A percentile compares a stretch with the other conserved stretches of the same genome.
Evolutionary conservation across 2,329 filamentous ascomycete species (phyloP).

Genomic region (Metarhizium brunneum): DNA sequence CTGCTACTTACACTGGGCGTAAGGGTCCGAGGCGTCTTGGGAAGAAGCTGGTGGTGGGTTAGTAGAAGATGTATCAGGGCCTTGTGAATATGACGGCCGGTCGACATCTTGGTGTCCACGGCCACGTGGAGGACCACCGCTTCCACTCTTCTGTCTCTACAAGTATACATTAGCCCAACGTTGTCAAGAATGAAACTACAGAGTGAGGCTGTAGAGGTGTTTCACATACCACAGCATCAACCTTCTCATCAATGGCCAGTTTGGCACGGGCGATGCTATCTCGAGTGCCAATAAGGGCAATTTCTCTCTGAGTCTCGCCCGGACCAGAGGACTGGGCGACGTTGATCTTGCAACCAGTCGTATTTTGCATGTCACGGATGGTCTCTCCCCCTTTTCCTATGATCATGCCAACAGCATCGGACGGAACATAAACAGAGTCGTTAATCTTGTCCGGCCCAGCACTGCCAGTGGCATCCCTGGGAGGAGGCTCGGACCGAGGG

Average conservation of each 20-base stretch:
- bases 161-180: background rate
- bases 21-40: slow-evolving; percentile 53
- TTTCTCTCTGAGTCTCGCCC: slow-evolving; percentile 73
- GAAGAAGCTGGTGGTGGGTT: slow-evolving; percentile 34
- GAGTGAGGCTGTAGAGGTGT: background rate
- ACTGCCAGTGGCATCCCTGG: slow-evolving; percentile 24
- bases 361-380: slow-evolving; percentile 86
- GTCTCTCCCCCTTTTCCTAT: slow-evolving; percentile 92
- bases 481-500: slow-evolving; percentile 21
- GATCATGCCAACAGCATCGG: slow-evolving; percentile 91
- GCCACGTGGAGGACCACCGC: slow-evolving; percentile 31
- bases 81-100: slow-evolving; percentile 42
- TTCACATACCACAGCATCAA: slow-evolving; percentile 70
- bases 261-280: slow-evolving; percentile 76
- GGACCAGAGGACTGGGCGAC: slow-evolving; percentile 74
- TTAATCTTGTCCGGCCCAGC: slow-evolving; percentile 57
- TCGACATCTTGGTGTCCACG: slow-evolving; percentile 44
- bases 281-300: slow-evolving; percentile 70
- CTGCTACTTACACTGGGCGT: slow-evolving; percentile 59
- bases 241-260: slow-evolving; percentile 80
- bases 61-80: slow-evolving; percentile 29
- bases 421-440: slow-evolving; percentile 77
- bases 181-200: background rate
- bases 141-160: slow-evolving; percentile 44
- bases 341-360: slow-evolving; percentile 88